These are phyloP conservation scores for Chytriomyces sp. DNA, from an alignment of 192 early-diverging fungal genomes.

Conservation along the genomic window DNA sequence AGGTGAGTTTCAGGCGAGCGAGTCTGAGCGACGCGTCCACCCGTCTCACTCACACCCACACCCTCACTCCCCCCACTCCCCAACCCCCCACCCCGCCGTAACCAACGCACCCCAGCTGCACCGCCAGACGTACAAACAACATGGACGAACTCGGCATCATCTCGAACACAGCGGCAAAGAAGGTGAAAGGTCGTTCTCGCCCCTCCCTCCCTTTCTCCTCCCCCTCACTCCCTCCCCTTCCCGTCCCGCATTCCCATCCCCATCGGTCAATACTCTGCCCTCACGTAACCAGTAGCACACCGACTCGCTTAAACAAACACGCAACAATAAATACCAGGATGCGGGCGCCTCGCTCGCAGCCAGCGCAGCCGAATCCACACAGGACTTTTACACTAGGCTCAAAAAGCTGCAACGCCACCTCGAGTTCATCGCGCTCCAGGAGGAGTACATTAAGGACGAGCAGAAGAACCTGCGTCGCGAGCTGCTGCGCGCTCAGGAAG, in stretches of 20 bases:
- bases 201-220: not conserved
- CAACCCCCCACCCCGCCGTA: not conserved
- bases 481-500: conserved; percentile 73
- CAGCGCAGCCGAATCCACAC: conserved; percentile 55
- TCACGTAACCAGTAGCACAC: not conserved
- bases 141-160: conserved; percentile 28
- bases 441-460: conserved; percentile 98
- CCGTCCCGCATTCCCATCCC: not conserved
- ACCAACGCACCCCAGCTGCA: not conserved
- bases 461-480: conserved; percentile 96
- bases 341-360: conserved; percentile 3
- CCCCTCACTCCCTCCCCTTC: not conserved
- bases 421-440: conserved; percentile 94
- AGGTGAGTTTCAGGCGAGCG: not conserved
- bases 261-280: not conserved
- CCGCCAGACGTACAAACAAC: not conserved
- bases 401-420: conserved; percentile 94
- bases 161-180: not conserved
- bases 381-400: conserved; percentile 88
- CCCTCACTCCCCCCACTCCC: not conserved
- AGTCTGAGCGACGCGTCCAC: not conserved
- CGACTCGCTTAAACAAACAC: not conserved
- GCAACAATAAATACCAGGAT: not conserved
- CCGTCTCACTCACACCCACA: not conserved
- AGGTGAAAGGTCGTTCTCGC: not conserved